Evolutionary conservation across 768 basidiomycete genomes (phyloP), one percentile per base, ranked within the genome.

Genomic region (Calvatia gigantea): DNA sequence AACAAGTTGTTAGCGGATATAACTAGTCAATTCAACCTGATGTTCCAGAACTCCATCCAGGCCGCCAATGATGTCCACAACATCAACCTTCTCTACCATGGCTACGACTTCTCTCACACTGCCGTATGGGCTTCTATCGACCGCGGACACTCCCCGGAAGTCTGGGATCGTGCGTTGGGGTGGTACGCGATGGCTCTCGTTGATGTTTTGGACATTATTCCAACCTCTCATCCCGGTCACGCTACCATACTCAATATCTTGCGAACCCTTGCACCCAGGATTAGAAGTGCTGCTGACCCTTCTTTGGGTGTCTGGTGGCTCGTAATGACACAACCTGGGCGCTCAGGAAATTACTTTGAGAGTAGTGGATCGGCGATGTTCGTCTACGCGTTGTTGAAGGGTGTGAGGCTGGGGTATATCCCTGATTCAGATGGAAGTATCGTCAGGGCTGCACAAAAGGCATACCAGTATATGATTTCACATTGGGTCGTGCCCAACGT

Each of bases 161-260:
- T 79, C 11, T 79, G 78, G 77, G 74, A 73, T 44, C 75, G 77
- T 19, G 75, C 77, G 0, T 56, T 80, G 17, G 78, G 77, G 17
- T 71, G 77, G 78, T 80, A 75, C 60, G 59, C 66, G 38, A 79
- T 79, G 76, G 76, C 76, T 2, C 70, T 79, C 23, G 79, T 75
- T 19, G 78, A 80, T 62, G 64, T 72, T 6, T 61, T 79, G 25
- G 74, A 74, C 28, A 67, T 75, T 33, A 62, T 75, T 23, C 69
- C 76, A 0, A 43, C 54, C n/a, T 64, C 70, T 8, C 62, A 71
- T 44, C 58, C 66, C 3, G 70, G 70, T 12, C 64, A 70, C 42
- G 42, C 53, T 0, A 56, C 61, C 5, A 65, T 78, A 25, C 69
- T 75, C 19, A 38, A 54, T 14, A 69, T 72, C 35, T 64, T 76